Conservation (phyloP, 1,139 yeast genomes). For the Saccharomycopsis hybrid region DNA sequence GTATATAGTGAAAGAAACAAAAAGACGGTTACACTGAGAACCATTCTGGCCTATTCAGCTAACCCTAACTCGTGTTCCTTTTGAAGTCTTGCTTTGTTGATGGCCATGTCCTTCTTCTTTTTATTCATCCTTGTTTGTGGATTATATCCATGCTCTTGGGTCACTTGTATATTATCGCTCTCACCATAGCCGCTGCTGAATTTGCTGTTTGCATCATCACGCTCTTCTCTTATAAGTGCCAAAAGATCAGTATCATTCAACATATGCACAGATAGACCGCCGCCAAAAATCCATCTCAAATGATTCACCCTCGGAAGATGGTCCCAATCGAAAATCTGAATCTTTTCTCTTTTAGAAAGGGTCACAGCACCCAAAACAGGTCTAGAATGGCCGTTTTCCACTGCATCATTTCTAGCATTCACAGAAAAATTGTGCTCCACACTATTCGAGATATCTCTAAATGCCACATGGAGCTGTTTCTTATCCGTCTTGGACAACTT, state of each 20-base stretch:
- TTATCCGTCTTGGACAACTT: slow-evolving; percentile 57
- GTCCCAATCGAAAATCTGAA: slow-evolving; percentile 39
- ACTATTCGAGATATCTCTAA: slow-evolving; percentile 54
- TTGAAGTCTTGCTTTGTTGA: slow-evolving; percentile 9
- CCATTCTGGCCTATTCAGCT: too few species aligned
- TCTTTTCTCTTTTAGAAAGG: neutral
- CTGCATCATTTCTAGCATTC: slow-evolving; percentile 33
- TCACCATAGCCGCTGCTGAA: too few species aligned
- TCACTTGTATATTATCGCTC: neutral
- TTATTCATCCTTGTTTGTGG: too few species aligned
- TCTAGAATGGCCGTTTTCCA: slow-evolving; percentile 31
- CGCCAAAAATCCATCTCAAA: slow-evolving; percentile 66
- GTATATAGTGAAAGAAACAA: too few species aligned
- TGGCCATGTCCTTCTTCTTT: slow-evolving; percentile 9
- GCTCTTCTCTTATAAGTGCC: slow-evolving; percentile 33
- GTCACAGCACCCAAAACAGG: slow-evolving; percentile 49
- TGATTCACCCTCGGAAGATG: slow-evolving; percentile 55
- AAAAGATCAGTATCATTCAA: slow-evolving; percentile 43
- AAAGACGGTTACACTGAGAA: too few species aligned
- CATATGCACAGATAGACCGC: slow-evolving; percentile 58
- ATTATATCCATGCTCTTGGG: too few species aligned
- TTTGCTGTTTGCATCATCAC: neutral
- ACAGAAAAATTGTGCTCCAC: slow-evolving; percentile 39
- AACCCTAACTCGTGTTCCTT: neutral
- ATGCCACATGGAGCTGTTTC: slow-evolving; percentile 52